Evolutionary conservation across 345 rosid genomes (phyloP).

Genomic region (Hibiscus syriacus): DNA sequence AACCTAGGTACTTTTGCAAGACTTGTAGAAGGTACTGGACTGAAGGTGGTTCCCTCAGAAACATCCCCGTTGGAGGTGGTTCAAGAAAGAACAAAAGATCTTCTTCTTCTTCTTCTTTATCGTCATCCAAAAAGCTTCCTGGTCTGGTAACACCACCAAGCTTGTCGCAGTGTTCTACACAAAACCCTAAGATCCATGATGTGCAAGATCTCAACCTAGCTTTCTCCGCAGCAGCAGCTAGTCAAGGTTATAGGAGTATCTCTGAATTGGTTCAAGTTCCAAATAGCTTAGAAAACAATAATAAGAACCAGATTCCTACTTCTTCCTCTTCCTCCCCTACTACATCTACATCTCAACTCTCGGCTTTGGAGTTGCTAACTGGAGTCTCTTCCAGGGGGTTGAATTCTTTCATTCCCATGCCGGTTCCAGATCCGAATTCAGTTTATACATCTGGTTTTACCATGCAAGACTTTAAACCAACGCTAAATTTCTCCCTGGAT

Average conservation of each 20-base stretch:
- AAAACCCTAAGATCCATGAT: conserved; percentile 50
- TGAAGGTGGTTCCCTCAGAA: conserved; percentile 91
- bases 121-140: conserved; percentile 50
- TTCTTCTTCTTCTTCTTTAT: conserved; percentile 16
- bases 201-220: conserved; percentile 80
- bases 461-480: conserved; percentile 74
- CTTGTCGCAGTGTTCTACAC: conserved; percentile 22
- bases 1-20: conserved; percentile 96
- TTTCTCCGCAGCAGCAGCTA: conserved; percentile 26
- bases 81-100: conserved; percentile 96
- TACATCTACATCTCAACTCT: conserved; percentile 27
- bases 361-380: conserved; percentile 69
- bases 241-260: conserved; percentile 45
- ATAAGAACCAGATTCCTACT: conserved; percentile 27
- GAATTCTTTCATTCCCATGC: conserved; percentile 64
- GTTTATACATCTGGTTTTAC: conserved; percentile 49
- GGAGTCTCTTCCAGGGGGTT: conserved; percentile 50
- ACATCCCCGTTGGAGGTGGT: conserved; percentile 97
- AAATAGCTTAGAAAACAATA: conserved; percentile 25
- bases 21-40: conserved; percentile 99
- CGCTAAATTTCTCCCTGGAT: conserved; percentile 69
- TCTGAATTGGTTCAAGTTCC: conserved; percentile 53
- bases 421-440: conserved; percentile 48
- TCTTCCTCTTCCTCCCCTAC: conserved; percentile 26
- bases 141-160: conserved; percentile 43